phyloP scores from a whole-genome alignment of 164 flowering plant genomes.

The Piper longum region DNA sequence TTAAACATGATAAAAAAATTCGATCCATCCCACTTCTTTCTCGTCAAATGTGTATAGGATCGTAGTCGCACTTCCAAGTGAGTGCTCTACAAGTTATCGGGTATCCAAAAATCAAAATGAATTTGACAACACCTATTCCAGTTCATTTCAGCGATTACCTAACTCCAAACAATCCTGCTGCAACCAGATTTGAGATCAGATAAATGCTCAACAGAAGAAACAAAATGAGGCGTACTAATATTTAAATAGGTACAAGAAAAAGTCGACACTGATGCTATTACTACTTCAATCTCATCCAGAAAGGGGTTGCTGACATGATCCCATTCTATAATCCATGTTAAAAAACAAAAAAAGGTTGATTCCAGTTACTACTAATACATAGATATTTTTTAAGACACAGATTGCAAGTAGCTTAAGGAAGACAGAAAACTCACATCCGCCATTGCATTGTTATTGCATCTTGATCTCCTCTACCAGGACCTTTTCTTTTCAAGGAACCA shows the following conservation, averaged over 20 bases:
- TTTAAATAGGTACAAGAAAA: too few relatives aligned
- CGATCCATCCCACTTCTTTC: too few relatives aligned
- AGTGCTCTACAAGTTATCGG: too few relatives aligned
- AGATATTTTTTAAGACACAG: too few relatives aligned
- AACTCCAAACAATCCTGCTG: neutral
- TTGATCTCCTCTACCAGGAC: neutral
- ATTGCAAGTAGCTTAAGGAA: neutral
- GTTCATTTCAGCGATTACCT: neutral
- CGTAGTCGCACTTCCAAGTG: too few relatives aligned
- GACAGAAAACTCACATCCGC: neutral
- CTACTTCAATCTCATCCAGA: too few relatives aligned
- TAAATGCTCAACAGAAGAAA: too few relatives aligned
- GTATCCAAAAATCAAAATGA: neutral
- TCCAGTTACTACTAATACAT: too few relatives aligned
- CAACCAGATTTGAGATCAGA: neutral
- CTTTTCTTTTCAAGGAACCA: conserved; percentile 4
- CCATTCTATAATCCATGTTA: neutral
- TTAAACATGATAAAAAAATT: too few relatives aligned
- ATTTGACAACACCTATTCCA: neutral
- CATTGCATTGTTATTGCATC: neutral
- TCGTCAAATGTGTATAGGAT: too few relatives aligned
- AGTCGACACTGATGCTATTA: too few relatives aligned
- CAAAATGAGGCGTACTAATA: neutral
- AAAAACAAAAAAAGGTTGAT: neutral
- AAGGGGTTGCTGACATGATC: too few relatives aligned